Evolutionary conservation across 2,329 filamentous ascomycete genomes (phyloP).

Genomic region (Beauveria bassiana): DNA sequence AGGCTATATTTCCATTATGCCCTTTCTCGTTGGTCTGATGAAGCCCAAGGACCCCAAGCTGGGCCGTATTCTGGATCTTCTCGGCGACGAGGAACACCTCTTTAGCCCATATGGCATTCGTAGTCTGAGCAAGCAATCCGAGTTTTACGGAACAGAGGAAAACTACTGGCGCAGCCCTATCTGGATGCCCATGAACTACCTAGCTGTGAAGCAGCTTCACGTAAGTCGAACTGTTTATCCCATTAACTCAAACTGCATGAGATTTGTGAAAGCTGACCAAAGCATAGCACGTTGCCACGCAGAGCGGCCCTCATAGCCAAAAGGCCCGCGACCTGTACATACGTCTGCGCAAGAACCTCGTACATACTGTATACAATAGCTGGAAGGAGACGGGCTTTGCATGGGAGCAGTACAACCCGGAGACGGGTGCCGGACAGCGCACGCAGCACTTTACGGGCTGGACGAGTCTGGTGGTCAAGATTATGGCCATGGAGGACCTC

Average conservation of each 20-base stretch:
- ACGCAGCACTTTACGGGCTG: constrained; percentile 98
- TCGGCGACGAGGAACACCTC: constrained; percentile 75
- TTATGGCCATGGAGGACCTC: constrained; percentile 87
- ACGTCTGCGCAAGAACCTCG: constrained; percentile 71
- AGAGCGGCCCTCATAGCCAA: constrained; percentile 58
- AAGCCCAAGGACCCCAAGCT: constrained; percentile 66
- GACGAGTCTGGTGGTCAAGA: constrained; percentile 97
- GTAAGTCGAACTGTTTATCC: constrained; percentile 42
- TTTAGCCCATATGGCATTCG: constrained; percentile 86
- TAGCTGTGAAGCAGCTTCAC: constrained; percentile 69
- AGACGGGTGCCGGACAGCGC: constrained; percentile 85
- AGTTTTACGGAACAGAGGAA: constrained; percentile 81
- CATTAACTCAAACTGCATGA: not conserved
- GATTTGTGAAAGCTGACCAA: not conserved
- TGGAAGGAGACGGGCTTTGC: constrained; percentile 93
- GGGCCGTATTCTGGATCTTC: constrained; percentile 65
- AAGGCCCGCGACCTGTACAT: constrained; percentile 69
- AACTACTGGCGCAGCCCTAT: constrained; percentile 96
- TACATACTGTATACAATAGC: constrained; percentile 78
- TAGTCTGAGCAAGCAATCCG: constrained; percentile 75
- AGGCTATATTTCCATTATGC: constrained; percentile 89
- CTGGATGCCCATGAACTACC: constrained; percentile 95
- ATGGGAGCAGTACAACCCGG: constrained; percentile 97
- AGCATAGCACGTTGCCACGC: constrained; percentile 53
- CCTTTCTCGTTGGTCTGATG: constrained; percentile 79